A percentile compares a stretch with the other conserved stretches of the same genome.
Conservation (phyloP, 352 stramenopile species). For the Phytophthora brassicae region DNA sequence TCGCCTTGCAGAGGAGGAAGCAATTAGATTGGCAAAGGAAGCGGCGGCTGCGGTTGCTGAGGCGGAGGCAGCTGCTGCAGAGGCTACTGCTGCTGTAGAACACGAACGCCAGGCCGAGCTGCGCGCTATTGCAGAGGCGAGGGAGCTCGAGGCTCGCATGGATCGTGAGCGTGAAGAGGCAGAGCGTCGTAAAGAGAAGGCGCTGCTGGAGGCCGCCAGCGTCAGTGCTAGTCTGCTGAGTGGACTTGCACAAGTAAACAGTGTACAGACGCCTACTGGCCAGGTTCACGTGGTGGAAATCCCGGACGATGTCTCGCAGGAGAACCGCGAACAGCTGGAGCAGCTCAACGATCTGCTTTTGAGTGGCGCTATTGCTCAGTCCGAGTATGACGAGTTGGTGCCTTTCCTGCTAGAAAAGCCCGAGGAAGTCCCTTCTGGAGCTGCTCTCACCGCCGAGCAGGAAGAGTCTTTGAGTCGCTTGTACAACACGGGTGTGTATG, state of each 20-base stretch:
- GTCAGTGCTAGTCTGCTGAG: constrained; percentile 77
- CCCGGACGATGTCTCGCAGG: constrained; percentile 76
- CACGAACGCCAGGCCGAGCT: constrained; percentile 82
- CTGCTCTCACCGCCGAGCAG: constrained; percentile 74
- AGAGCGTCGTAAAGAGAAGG: constrained; percentile 70
- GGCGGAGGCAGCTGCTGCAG: constrained; percentile 62
- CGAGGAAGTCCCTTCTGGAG: constrained; percentile 52
- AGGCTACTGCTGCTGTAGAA: constrained; percentile 75
- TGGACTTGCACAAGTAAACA: constrained; percentile 80
- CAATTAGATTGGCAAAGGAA: constrained; percentile 72
- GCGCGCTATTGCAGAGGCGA: constrained; percentile 78
- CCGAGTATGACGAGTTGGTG: constrained; percentile 87
- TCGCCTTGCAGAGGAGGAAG: constrained; percentile 75
- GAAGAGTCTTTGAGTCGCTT: constrained; percentile 80
- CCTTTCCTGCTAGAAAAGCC: constrained; percentile 84
- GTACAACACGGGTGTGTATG: constrained; percentile 77
- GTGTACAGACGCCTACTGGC: constrained; percentile 59
- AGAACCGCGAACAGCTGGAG: constrained; percentile 86
- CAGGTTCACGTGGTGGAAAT: constrained; percentile 86
- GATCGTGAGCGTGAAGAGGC: constrained; percentile 54
- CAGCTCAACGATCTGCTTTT: constrained; percentile 86
- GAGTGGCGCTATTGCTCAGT: constrained; percentile 78
- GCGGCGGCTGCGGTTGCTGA: constrained; percentile 51
- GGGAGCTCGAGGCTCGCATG: constrained; percentile 70
- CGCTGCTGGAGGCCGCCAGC: constrained; percentile 59